A percentile compares a stretch with the other conserved stretches of the same genome.
Evolutionary conservation across 2,329 filamentous ascomycete genomes (phyloP).

Genomic region (Colletotrichum cereale): DNA sequence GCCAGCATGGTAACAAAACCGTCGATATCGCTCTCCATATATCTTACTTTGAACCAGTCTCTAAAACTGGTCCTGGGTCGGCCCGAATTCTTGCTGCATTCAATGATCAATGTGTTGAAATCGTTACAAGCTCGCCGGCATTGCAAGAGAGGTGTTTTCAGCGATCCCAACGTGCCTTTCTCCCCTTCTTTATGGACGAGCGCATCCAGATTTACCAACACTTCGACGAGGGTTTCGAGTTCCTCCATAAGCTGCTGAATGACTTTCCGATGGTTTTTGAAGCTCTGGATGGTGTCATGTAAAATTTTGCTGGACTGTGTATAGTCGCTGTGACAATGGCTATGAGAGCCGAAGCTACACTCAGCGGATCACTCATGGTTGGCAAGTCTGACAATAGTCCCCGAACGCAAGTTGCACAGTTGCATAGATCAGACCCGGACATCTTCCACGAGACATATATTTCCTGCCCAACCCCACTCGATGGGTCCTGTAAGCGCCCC

Average conservation of each 20-base stretch:
- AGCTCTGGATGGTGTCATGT: slow-evolving; percentile 14
- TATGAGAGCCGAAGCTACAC: background rate
- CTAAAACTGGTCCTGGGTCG: slow-evolving; percentile 18
- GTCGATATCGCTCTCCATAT: slow-evolving; percentile 23
- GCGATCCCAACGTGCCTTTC: background rate
- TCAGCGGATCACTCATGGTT: slow-evolving; percentile 4
- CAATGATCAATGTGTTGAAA: background rate
- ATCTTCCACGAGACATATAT: background rate
- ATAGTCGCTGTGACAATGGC: background rate
- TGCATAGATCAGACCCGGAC: background rate
- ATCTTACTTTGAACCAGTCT: slow-evolving; percentile 21
- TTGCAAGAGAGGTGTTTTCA: slow-evolving; percentile 10
- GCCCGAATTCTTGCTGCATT: slow-evolving; percentile 21
- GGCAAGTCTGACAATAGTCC: background rate
- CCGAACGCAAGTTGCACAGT: background rate
- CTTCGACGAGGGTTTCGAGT: slow-evolving; percentile 4
- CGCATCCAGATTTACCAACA: slow-evolving; percentile 1
- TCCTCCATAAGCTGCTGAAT: slow-evolving; percentile 11
- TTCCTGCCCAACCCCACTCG: background rate
- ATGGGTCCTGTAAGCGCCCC: background rate
- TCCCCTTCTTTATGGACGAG: background rate
- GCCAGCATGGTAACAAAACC: slow-evolving; percentile 23
- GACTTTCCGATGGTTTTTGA: slow-evolving; percentile 12
- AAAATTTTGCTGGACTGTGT: background rate
- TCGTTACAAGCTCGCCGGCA: slow-evolving; percentile 15